These are phyloP conservation scores for Sugiyamaella chiloensis DNA, from an alignment of 805 yeast genomes.

Conservation along the genomic window DNA sequence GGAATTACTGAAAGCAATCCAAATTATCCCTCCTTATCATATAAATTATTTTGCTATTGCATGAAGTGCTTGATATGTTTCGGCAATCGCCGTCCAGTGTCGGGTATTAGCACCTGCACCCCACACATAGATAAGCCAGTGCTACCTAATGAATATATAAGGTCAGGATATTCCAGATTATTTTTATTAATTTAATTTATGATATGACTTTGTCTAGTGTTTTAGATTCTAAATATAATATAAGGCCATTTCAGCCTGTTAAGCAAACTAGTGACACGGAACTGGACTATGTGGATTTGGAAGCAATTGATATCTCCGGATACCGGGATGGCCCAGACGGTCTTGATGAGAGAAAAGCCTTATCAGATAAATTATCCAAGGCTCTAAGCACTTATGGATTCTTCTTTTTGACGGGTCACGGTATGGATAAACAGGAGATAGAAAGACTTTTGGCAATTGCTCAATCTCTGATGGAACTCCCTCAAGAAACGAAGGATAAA, in stretches of 20 bases:
- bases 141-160: no score
- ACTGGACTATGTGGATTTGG: slow-evolving; percentile 32
- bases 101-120: no score
- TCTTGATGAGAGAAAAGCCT: slow-evolving; percentile 29
- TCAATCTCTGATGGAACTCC: slow-evolving; percentile 41
- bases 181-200: no score
- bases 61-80: no score
- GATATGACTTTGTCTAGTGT: no score
- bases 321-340: slow-evolving; percentile 40
- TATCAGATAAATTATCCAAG: slow-evolving; percentile 40
- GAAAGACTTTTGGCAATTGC: slow-evolving; percentile 40
- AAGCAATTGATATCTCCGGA: slow-evolving; percentile 38
- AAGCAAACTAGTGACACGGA: slow-evolving; percentile 22
- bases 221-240: slow-evolving; percentile 30
- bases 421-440: slow-evolving; percentile 35
- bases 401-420: slow-evolving; percentile 43
- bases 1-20: no score
- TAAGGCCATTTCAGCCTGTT: slow-evolving; percentile 35
- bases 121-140: no score
- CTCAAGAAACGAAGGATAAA: slow-evolving; percentile 39
- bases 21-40: no score
- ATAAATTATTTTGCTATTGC: no score
- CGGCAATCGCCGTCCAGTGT: no score
- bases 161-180: no score
- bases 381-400: slow-evolving; percentile 45